phyloP scores from a whole-genome alignment of 768 basidiomycete species.

The Fistulinella prunicolor region DNA sequence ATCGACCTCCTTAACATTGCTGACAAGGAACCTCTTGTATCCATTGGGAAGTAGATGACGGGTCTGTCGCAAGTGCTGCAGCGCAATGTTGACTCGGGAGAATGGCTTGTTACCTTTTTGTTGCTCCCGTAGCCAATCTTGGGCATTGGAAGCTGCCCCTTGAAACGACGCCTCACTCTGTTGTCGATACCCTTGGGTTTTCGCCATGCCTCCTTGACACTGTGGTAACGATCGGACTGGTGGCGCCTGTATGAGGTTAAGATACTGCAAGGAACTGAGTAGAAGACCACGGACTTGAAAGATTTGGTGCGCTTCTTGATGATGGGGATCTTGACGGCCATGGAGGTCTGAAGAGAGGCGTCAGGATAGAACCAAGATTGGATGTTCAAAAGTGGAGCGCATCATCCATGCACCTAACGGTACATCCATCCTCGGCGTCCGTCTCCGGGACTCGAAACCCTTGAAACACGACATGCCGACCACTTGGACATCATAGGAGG shows the following conservation, averaged over 20 bases:
- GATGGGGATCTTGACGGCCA: constrained; percentile 60
- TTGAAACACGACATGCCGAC: neutral
- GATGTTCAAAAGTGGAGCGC: neutral
- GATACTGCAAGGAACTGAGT: constrained; percentile 4
- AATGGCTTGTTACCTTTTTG: constrained; percentile 61
- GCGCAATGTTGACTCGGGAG: neutral
- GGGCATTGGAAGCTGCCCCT: constrained; percentile 95
- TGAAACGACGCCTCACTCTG: constrained; percentile 92
- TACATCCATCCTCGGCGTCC: constrained; percentile 22
- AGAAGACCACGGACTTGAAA: constrained; percentile 79
- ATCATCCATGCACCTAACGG: constrained; percentile 21
- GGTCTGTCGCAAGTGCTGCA: constrained; percentile 47
- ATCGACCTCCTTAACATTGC: constrained; percentile 91
- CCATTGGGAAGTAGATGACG: constrained; percentile 95
- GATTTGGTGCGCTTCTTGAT: constrained; percentile 96
- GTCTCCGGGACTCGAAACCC: neutral
- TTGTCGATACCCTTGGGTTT: constrained; percentile 99
- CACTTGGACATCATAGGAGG: neutral
- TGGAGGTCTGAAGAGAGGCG: constrained; percentile 30
- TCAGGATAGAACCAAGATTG: constrained; percentile 14
- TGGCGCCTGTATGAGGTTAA: constrained; percentile 68
- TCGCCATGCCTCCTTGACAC: constrained; percentile 98
- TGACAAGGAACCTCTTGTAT: constrained; percentile 92
- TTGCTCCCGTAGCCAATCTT: constrained; percentile 81
- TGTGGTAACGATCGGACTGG: constrained; percentile 96